phyloP scores from a whole-genome alignment of 208 protist species.

The Leishmania martiniquensis region DNA sequence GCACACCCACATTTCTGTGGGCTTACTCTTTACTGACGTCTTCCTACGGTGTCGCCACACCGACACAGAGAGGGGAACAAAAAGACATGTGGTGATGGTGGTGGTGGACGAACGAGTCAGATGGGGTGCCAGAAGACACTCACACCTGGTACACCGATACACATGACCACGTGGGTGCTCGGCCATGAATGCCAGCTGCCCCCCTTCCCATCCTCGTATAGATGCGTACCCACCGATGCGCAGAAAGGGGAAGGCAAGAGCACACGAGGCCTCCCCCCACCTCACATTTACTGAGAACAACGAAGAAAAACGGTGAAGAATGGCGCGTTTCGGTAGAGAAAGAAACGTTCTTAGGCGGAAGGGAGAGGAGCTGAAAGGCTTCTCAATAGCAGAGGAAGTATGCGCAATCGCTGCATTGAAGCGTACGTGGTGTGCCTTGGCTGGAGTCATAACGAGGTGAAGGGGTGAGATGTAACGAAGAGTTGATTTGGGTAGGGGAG shows the following conservation, averaged over 20 bases:
- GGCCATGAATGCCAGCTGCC: neutral
- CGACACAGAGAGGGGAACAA: neutral
- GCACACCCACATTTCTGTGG: neutral
- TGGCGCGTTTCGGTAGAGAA: neutral
- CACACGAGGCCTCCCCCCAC: neutral
- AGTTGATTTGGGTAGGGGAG: neutral
- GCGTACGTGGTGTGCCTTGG: neutral
- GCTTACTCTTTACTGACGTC: neutral
- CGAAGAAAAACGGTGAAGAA: neutral
- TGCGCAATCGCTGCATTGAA: neutral
- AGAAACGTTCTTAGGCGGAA: neutral
- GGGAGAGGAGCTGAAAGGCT: neutral
- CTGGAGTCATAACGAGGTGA: neutral
- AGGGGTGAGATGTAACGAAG: neutral
- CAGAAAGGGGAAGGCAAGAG: neutral
- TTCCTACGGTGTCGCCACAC: neutral
- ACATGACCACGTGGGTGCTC: neutral
- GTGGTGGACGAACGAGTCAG: neutral
- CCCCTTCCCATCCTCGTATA: neutral
- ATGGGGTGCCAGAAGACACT: neutral
- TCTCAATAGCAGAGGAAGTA: neutral
- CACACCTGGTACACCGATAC: neutral
- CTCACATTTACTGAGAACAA: neutral
- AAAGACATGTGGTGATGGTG: neutral
- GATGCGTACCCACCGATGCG: neutral